Evolutionary conservation across 441 rosid species (phyloP).

Genomic region (Manihot esculenta): DNA sequence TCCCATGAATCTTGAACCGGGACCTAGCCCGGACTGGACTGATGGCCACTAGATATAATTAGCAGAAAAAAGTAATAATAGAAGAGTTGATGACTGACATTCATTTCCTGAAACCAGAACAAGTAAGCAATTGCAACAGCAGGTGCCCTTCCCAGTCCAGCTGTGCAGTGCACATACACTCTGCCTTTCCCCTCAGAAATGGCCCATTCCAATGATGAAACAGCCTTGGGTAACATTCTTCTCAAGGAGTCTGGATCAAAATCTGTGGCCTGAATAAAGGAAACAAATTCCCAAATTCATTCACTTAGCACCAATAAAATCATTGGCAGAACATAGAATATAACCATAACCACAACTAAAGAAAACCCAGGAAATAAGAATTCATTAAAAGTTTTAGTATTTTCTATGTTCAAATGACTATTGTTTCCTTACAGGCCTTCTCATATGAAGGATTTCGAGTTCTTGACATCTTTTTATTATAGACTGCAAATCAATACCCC

Average conservation of each 20-base stretch:
- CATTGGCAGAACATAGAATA: not conserved
- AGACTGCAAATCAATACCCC: conserved; percentile 68
- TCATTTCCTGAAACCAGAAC: conserved; percentile 73
- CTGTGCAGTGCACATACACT: conserved; percentile 85
- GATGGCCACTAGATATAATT: not conserved
- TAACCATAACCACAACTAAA: not conserved
- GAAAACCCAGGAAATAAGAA: too few relatives aligned
- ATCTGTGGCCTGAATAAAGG: conserved; percentile 60
- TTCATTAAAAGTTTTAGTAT: not conserved
- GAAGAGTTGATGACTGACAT: conserved; percentile 42
- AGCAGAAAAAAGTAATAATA: not conserved
- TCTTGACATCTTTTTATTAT: conserved; percentile 53
- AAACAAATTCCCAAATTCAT: not conserved
- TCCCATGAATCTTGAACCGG: too few relatives aligned
- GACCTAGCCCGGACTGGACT: too few relatives aligned
- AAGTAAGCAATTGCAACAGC: conserved; percentile 80
- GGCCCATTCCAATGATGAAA: conserved; percentile 85
- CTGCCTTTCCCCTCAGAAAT: conserved; percentile 74
- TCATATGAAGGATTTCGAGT: conserved; percentile 70
- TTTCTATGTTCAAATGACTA: not conserved
- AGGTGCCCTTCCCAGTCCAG: conserved; percentile 95
- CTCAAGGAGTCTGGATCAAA: conserved; percentile 84
- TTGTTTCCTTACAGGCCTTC: conserved; percentile 74
- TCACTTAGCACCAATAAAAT: not conserved
- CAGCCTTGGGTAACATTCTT: conserved; percentile 72